Evolutionary conservation across 2,329 filamentous ascomycete species (phyloP).

Genomic region (Verticillium alfalfae): DNA sequence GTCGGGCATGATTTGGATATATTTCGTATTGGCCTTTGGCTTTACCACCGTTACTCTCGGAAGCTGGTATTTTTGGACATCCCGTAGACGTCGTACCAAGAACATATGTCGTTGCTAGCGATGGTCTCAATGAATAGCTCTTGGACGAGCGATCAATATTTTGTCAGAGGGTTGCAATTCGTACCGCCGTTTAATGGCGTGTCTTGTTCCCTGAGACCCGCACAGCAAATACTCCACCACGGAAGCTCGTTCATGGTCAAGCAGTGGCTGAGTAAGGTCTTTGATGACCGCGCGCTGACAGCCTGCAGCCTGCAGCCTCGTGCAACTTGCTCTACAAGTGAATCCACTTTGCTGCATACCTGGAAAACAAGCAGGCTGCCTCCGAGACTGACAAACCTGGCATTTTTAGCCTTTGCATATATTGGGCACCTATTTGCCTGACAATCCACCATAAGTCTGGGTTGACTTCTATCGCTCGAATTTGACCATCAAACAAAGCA

Average conservation of each 20-base stretch:
- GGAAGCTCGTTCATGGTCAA: background rate
- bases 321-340: too few relatives aligned
- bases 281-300: background rate
- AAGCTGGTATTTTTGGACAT: background rate
- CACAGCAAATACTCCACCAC: too few relatives aligned
- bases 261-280: background rate
- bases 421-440: background rate
- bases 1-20: constrained; percentile 15
- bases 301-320: background rate
- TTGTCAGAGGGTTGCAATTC: too few relatives aligned
- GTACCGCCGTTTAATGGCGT: too few relatives aligned
- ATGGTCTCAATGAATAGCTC: background rate
- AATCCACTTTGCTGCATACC: background rate
- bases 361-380: background rate
- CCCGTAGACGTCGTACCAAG: background rate
- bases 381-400: background rate
- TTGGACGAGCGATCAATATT: background rate
- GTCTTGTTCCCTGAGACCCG: too few relatives aligned
- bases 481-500: background rate
- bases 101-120: background rate
- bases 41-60: background rate
- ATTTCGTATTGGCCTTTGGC: background rate
- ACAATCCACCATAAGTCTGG: background rate
- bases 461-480: background rate
- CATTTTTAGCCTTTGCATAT: background rate